Evolutionary conservation across 768 basidiomycete genomes (phyloP), one percentile per base, ranked within the genome.

Genomic region (Postia placenta): DNA sequence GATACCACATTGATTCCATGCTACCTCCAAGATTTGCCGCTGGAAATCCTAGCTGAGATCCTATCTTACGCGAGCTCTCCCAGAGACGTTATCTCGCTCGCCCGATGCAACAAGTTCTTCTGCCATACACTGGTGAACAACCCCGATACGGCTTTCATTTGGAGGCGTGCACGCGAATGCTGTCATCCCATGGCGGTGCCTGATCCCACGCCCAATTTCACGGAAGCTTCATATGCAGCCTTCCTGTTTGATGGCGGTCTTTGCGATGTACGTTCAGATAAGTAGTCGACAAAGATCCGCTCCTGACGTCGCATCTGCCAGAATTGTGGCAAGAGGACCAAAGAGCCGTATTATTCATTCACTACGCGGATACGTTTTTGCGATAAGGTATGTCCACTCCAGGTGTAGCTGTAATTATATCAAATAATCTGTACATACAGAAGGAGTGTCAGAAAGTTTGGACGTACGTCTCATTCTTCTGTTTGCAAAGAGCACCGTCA

Each of bases 31-130:
- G 17, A 23, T 2, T 20, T 87, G 3, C 85, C 86, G 11, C 59
- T 82, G 35, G 86, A 88, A 56, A 67, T 88, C 12, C 60, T 86
- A 5, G 76, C 79, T 3, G 83, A 85, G 56, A 74, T 87, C 42
- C 72, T 87, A 17, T 61, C 77, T 5, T 65, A 67, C 43, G 76
- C 76, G 0, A 51, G 63, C 4, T 83, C 80, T 0, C 73, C 81
- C 1, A 69, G 69, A 42, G 78, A 81, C 51, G 66, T 85, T 11
- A 71, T 87, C 30, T 72, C 83, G 1, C 64, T 85, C 4, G 71
- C 83, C 11, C 75, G 82, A 5, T 75, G 74, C 33, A 80, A 71
- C 69, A 79, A 77, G 50, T 71, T 66, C 51, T 68, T 85, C 9
- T 76, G 78, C 57, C 58, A 56, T 2, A 73, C 75, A 0, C 70